phyloP scores from a whole-genome alignment of 2,329 filamentous ascomycete genomes.

The Cadophora malorum region DNA sequence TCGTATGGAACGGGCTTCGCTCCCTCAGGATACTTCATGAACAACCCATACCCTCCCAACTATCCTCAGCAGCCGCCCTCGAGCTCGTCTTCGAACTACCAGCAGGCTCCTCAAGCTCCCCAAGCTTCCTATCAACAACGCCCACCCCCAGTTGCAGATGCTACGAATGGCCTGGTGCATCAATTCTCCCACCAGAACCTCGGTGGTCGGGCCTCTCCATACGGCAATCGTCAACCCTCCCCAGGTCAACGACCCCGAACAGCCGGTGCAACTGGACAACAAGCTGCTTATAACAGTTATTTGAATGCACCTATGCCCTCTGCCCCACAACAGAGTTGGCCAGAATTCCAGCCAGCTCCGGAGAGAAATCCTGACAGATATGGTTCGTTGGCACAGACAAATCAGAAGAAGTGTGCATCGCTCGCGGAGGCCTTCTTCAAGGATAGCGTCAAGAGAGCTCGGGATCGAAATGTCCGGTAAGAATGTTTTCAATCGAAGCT shows the following conservation, averaged over 20 bases:
- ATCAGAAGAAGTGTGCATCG: constrained; percentile 73
- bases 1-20: constrained; percentile 55
- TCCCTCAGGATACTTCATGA: constrained; percentile 64
- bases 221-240: constrained; percentile 70
- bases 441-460: constrained; percentile 94
- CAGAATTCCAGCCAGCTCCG: constrained; percentile 79
- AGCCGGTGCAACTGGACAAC: constrained; percentile 71
- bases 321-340: constrained; percentile 60
- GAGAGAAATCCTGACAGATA: constrained; percentile 88
- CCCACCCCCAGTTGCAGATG: constrained; percentile 73
- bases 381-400: constrained; percentile 67
- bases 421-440: constrained; percentile 93
- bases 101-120: constrained; percentile 60
- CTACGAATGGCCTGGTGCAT: constrained; percentile 88
- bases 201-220: constrained; percentile 73
- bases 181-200: constrained; percentile 98
- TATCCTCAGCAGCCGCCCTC: constrained; percentile 50
- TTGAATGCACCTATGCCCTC: constrained; percentile 71
- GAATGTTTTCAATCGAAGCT: constrained; percentile 34
- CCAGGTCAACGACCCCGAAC: constrained; percentile 83
- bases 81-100: constrained; percentile 54
- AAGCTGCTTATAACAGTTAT: constrained; percentile 69
- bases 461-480: constrained; percentile 93
- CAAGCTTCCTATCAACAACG: constrained; percentile 53
- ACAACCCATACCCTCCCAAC: constrained; percentile 58